phyloP scores from a whole-genome alignment of 164 flowering plant genomes.

The Dillenia turbinata region DNA sequence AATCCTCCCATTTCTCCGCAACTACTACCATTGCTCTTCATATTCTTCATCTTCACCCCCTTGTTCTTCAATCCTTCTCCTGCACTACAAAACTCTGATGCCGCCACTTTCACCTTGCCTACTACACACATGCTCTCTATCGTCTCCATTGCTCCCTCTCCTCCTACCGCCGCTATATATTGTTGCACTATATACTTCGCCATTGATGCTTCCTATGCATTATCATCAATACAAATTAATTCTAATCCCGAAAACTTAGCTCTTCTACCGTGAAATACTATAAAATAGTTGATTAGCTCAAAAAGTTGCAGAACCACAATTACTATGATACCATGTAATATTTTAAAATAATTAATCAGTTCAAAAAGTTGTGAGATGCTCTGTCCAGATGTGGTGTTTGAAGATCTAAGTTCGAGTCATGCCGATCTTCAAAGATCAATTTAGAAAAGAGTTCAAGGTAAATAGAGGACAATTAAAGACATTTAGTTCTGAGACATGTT shows the following conservation, averaged over 20 bases:
- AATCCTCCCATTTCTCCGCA: constrained; percentile 82
- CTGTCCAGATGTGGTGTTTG: too few species aligned
- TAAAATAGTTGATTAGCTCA: background rate
- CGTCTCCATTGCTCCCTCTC: constrained; percentile 52
- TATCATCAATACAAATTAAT: too few species aligned
- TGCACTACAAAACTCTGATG: constrained; percentile 41
- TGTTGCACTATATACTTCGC: constrained; percentile 91
- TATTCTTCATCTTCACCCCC: constrained; percentile 34
- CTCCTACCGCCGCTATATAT: constrained; percentile 84
- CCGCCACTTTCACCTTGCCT: constrained; percentile 78
- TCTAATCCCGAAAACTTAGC: too few species aligned
- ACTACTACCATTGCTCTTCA: constrained; percentile 32
- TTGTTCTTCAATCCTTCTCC: constrained; percentile 35
- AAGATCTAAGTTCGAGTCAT: background rate
- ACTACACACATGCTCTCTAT: constrained; percentile 83
- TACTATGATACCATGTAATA: too few species aligned
- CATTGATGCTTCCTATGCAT: constrained; percentile 64
- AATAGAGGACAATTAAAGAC: too few species aligned
- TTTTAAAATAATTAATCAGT: too few species aligned
- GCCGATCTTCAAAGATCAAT: too few species aligned
- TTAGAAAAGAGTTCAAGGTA: too few species aligned
- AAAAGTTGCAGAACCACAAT: too few species aligned
- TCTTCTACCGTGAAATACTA: too few species aligned
- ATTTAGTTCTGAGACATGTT: background rate
- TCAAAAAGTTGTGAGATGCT: too few species aligned